phyloP scores from a whole-genome alignment of 2,329 filamentous ascomycete species.

The Cladosporium halotolerans region DNA sequence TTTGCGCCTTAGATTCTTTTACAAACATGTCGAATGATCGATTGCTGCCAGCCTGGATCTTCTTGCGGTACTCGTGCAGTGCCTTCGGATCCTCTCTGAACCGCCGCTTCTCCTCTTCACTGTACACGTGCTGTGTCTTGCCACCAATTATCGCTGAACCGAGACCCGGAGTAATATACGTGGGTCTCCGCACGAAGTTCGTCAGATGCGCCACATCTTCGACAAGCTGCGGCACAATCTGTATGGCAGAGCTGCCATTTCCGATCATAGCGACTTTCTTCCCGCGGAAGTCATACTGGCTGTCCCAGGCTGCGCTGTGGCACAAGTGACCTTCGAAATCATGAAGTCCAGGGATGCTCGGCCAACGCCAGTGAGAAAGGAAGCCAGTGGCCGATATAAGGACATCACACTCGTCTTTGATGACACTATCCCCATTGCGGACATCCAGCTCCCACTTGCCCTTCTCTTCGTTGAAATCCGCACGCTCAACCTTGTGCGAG shows the following conservation, averaged over 20 bases:
- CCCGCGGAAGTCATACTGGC: slow-evolving; percentile 24
- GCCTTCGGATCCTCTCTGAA: slow-evolving; percentile 28
- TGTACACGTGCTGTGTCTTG: slow-evolving; percentile 26
- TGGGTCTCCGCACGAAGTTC: slow-evolving; percentile 30
- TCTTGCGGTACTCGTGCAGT: slow-evolving; percentile 32
- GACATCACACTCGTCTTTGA: slow-evolving; percentile 29
- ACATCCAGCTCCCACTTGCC: slow-evolving; percentile 34
- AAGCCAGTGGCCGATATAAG: slow-evolving; percentile 30
- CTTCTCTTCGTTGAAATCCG: slow-evolving; percentile 31
- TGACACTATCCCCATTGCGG: slow-evolving; percentile 21
- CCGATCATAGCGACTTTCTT: slow-evolving; percentile 31
- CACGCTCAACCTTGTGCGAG: slow-evolving; percentile 31
- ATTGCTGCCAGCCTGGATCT: slow-evolving; percentile 26
- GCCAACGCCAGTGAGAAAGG: slow-evolving; percentile 28
- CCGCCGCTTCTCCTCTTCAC: slow-evolving; percentile 26
- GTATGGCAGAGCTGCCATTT: slow-evolving; percentile 34
- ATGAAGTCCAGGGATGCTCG: slow-evolving; percentile 30
- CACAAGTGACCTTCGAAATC: slow-evolving; percentile 31
- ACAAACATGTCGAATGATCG: slow-evolving; percentile 42
- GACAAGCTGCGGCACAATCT: slow-evolving; percentile 32
- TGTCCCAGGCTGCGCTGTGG: slow-evolving; percentile 32
- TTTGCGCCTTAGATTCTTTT: slow-evolving; percentile 40
- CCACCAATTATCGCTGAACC: slow-evolving; percentile 24
- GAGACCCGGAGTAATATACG: slow-evolving; percentile 30
- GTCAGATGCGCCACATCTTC: slow-evolving; percentile 29